Percentiles rank a stretch among this genome's conserved stretches.
These are phyloP conservation scores for Grigorovia transvaalensis DNA, from an alignment of 805 yeast species.

Conservation along the genomic window DNA sequence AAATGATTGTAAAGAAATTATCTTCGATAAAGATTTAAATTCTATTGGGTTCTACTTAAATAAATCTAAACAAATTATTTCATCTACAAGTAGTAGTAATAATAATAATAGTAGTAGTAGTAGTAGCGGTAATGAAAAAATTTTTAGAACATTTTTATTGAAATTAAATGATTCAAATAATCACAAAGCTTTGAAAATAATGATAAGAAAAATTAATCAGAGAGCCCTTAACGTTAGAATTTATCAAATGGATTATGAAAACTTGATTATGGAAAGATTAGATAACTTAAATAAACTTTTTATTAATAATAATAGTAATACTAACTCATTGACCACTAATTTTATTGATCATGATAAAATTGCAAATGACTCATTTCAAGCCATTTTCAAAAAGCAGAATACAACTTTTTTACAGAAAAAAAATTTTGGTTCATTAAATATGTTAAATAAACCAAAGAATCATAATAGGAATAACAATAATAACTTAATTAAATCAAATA, in stretches of 20 bases:
- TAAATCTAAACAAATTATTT: conserved; percentile 4
- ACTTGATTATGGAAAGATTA: not conserved
- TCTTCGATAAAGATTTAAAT: conserved; percentile 10
- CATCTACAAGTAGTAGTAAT: not conserved
- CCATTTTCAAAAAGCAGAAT: not conserved
- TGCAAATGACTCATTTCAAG: not conserved
- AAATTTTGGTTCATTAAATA: not conserved
- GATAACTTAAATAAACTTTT: not conserved
- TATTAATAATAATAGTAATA: too few relatives aligned
- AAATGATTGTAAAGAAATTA: conserved; percentile 12
- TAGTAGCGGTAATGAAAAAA: not conserved
- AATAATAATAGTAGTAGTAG: not conserved
- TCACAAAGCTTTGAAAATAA: too few relatives aligned
- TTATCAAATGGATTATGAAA: not conserved
- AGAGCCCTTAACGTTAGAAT: not conserved
- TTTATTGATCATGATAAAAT: not conserved
- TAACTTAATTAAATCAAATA: too few relatives aligned
- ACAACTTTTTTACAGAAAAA: not conserved
- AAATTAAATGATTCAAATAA: not conserved
- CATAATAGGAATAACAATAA: not conserved
- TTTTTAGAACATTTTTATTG: conserved; percentile 5
- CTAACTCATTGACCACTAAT: too few relatives aligned
- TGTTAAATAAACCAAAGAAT: not conserved
- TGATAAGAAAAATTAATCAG: too few relatives aligned
- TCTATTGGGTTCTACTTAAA: conserved; percentile 13